Conservation (phyloP, 257 asterid genomes). For the Coffea eugenioides region DNA sequence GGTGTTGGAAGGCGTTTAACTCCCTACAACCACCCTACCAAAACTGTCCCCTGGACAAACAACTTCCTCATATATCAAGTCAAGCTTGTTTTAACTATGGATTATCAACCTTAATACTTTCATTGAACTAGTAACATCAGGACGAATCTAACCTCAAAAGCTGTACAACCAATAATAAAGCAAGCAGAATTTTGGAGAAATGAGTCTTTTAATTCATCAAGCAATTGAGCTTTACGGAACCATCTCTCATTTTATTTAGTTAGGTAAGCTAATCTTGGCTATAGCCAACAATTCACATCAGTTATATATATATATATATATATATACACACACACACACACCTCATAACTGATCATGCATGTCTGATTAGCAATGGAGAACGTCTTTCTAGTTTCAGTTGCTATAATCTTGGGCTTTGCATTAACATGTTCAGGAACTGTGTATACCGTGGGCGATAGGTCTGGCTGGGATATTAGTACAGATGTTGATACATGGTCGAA, state of each 20-base stretch:
- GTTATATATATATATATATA: not conserved
- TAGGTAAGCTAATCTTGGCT: constrained; percentile 53
- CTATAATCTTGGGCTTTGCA: constrained; percentile 22
- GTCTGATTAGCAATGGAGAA: constrained; percentile 39
- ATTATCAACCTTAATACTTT: not conserved
- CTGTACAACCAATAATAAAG: not conserved
- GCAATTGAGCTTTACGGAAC: not conserved
- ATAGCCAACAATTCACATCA: not conserved
- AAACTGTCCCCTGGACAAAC: not conserved
- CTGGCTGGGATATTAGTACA: constrained; percentile 95
- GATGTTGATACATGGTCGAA: constrained; percentile 65
- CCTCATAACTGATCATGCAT: not conserved
- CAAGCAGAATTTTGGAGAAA: not conserved
- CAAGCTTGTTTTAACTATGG: constrained; percentile 1
- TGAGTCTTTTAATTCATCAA: not conserved
- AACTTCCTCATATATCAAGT: not conserved
- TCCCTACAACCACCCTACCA: constrained; percentile 46
- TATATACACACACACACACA: not conserved
- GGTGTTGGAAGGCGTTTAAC: constrained; percentile 41
- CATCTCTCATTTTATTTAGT: constrained; percentile 14
- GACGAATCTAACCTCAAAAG: not conserved
- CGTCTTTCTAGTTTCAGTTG: constrained; percentile 18
- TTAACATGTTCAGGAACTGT: constrained; percentile 47
- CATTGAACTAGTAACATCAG: not conserved
- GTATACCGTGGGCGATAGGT: constrained; percentile 60